These are phyloP conservation scores for Apophysomyces sp. DNA, from an alignment of 371 early-diverging fungal species.

Conservation along the genomic window DNA sequence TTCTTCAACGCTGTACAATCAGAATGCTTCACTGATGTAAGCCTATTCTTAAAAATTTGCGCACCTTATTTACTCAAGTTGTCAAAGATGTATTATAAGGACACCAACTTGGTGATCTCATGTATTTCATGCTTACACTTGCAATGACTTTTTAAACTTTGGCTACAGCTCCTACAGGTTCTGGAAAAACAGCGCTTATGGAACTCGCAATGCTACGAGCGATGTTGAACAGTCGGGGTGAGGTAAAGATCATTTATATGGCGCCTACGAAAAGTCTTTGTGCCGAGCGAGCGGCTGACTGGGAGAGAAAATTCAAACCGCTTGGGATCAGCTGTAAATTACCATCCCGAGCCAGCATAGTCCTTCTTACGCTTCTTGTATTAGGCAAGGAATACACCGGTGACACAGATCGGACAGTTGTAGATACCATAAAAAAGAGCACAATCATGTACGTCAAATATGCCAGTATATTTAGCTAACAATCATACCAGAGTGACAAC, in stretches of 20 bases:
- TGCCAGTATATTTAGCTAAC: constrained; percentile 13
- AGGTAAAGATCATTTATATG: constrained; percentile 73
- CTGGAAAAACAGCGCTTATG: constrained; percentile 82
- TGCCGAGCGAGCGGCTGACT: constrained; percentile 66
- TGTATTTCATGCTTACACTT: constrained; percentile 16
- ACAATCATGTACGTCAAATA: constrained; percentile 28
- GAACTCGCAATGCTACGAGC: constrained; percentile 69
- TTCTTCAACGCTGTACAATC: constrained; percentile 69
- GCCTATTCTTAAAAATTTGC: background rate
- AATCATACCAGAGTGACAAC: constrained; percentile 59
- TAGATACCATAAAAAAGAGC: constrained; percentile 30
- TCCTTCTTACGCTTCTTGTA: background rate
- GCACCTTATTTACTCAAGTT: background rate
- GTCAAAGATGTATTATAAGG: constrained; percentile 29
- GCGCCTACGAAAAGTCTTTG: constrained; percentile 90
- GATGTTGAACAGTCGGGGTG: constrained; percentile 18
- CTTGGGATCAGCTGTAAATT: constrained; percentile 60
- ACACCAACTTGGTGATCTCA: constrained; percentile 60
- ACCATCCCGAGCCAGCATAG: background rate
- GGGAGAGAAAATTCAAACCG: constrained; percentile 59
- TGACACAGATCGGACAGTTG: constrained; percentile 56
- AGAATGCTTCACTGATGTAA: constrained; percentile 57
- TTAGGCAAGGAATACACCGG: constrained; percentile 76
- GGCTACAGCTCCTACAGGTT: constrained; percentile 78
- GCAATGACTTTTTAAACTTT: background rate